Conservation (phyloP, 352 stramenopile species). For the Pythium myriotylum region DNA sequence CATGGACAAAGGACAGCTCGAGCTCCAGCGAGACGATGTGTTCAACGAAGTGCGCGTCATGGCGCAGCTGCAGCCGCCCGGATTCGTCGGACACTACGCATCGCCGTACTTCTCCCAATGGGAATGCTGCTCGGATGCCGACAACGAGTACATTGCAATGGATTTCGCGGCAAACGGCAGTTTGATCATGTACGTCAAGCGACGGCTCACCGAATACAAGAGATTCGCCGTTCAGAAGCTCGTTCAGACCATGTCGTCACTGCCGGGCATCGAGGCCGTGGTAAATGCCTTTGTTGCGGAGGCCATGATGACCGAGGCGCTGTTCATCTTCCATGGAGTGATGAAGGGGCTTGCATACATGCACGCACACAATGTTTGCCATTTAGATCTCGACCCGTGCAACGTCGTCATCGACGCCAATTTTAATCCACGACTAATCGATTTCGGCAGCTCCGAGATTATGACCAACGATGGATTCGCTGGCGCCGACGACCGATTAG, state of each 20-base stretch:
- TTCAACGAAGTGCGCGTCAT: constrained; percentile 82
- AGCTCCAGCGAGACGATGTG: constrained; percentile 75
- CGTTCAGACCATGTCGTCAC: constrained; percentile 53
- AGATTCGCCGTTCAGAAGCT: constrained; percentile 59
- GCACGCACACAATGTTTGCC: constrained; percentile 76
- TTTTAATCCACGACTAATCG: constrained; percentile 62
- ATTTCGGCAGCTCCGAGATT: constrained; percentile 84
- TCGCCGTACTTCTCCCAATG: constrained; percentile 74
- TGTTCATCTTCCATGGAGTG: constrained; percentile 68
- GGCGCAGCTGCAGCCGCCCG: constrained; percentile 68
- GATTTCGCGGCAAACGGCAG: constrained; percentile 73
- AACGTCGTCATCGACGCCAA: constrained; percentile 73
- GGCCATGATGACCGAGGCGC: constrained; percentile 69
- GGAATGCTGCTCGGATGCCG: constrained; percentile 63
- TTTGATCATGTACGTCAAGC: constrained; percentile 68
- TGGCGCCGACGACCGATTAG: constrained; percentile 47
- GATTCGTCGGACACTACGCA: constrained; percentile 56
- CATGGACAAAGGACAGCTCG: constrained; percentile 70
- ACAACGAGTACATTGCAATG: constrained; percentile 84
- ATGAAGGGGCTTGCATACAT: constrained; percentile 76
- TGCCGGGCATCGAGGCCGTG: constrained; percentile 47
- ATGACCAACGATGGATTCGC: constrained; percentile 70
- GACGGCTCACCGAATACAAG: constrained; percentile 69
- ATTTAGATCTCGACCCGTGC: constrained; percentile 80
- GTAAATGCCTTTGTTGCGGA: constrained; percentile 65